A percentile compares a stretch with the other conserved stretches of the same genome.
Evolutionary conservation across 768 basidiomycete genomes (phyloP).

Genomic region (Tubosaeta sp.): DNA sequence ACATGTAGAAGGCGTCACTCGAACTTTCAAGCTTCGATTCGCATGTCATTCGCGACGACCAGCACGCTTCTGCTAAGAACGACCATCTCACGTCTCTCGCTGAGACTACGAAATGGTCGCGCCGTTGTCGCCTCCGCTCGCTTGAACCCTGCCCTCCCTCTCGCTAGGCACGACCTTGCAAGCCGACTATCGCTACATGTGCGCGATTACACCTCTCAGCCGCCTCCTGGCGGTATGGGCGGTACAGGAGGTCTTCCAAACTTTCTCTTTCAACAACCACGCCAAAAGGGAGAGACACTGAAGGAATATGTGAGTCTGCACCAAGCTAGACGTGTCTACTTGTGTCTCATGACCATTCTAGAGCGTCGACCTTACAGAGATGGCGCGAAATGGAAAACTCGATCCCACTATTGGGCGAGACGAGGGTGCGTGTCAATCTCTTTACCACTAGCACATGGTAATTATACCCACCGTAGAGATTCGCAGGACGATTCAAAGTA

Average conservation of each 20-base stretch:
- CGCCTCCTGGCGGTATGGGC: constrained; percentile 36
- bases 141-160: not conserved
- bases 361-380: constrained; percentile 81
- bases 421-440: constrained; percentile 46
- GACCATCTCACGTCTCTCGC: constrained; percentile 10
- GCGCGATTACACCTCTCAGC: constrained; percentile 47
- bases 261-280: constrained; percentile 53
- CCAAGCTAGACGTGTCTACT: constrained; percentile 9
- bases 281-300: constrained; percentile 79
- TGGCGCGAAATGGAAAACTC: constrained; percentile 79
- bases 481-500: constrained; percentile 85
- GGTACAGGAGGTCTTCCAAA: constrained; percentile 46
- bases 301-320: constrained; percentile 66
- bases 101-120: constrained; percentile 19
- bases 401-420: constrained; percentile 90
- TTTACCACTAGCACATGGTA: not conserved
- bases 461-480: constrained; percentile 51
- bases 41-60: constrained; percentile 10
- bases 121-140: constrained; percentile 5
- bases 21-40: not conserved
- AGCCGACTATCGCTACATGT: not conserved
- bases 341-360: constrained; percentile 24
- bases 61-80: not conserved
- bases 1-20: too few species aligned
- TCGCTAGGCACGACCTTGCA: not conserved